Percentiles rank a stretch among this genome's conserved stretches.
These are phyloP conservation scores for Papiliotrema fonsecae DNA, from an alignment of 1,284 basidiomycete species.

Conservation along the genomic window DNA sequence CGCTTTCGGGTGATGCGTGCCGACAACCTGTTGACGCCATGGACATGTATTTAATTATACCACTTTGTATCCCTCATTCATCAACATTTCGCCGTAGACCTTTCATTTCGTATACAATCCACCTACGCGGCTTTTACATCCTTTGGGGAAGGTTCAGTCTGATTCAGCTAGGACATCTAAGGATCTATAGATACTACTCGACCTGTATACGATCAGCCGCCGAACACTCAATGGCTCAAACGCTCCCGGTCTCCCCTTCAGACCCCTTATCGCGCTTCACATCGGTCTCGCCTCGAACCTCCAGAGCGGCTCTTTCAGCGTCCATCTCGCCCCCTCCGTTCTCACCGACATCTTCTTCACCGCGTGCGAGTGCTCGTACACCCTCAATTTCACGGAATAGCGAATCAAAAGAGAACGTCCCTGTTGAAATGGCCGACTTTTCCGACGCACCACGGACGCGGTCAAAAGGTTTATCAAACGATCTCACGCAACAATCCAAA, in stretches of 20 bases:
- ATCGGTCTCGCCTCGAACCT: conserved; percentile 1
- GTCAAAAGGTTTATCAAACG: background rate
- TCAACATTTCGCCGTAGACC: too few relatives aligned
- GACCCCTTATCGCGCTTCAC: background rate
- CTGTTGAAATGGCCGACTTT: background rate
- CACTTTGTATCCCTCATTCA: too few relatives aligned
- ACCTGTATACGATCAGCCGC: too few relatives aligned
- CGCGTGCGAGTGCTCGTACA: background rate
- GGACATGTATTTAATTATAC: too few relatives aligned
- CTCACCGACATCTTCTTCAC: background rate
- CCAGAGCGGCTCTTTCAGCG: conserved; percentile 2
- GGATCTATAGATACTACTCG: too few relatives aligned
- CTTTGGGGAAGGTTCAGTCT: too few relatives aligned
- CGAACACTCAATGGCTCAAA: background rate
- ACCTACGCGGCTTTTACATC: too few relatives aligned
- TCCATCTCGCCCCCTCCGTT: background rate
- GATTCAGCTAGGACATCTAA: too few relatives aligned
- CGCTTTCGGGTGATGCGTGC: too few relatives aligned
- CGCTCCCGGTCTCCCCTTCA: background rate
- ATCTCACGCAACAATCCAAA: background rate
- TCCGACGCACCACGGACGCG: background rate
- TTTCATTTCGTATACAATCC: too few relatives aligned
- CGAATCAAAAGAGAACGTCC: conserved; percentile 10
- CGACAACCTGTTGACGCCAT: too few relatives aligned
- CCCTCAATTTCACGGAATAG: background rate